Evolutionary conservation across 148 eudicot species (phyloP).

Genomic region (Suaeda aralocaspica): DNA sequence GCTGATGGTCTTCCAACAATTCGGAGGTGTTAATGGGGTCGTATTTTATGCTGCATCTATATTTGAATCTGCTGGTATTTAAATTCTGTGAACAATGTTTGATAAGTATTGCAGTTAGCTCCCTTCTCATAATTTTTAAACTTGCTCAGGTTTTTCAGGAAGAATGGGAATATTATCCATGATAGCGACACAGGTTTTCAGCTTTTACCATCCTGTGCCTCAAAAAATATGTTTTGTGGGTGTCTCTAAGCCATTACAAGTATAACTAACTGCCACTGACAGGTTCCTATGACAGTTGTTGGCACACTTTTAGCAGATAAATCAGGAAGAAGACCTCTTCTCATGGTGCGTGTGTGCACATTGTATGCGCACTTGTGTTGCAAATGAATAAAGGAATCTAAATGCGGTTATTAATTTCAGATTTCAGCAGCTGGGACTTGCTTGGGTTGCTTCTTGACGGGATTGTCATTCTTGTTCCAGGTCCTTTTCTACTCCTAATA

Average conservation of each 20-base stretch:
- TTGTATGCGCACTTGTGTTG: neutral
- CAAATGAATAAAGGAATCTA: neutral
- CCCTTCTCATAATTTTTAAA: neutral
- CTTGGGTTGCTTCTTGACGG: conserved; percentile 59
- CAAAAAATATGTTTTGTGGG: neutral
- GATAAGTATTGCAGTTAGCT: neutral
- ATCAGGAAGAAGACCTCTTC: conserved; percentile 59
- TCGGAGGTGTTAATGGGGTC: conserved; percentile 64
- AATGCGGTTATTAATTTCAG: conserved; percentile 33
- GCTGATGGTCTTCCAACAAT: conserved; percentile 65
- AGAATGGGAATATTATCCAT: conserved; percentile 48
- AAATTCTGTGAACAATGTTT: neutral
- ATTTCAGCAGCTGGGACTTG: conserved; percentile 88
- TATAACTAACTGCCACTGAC: conserved; percentile 15
- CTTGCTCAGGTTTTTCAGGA: conserved; percentile 49
- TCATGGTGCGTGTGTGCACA: conserved; percentile 41
- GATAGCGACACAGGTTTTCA: conserved; percentile 52
- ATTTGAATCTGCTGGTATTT: conserved; percentile 60
- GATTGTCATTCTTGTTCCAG: conserved; percentile 71
- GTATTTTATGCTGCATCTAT: conserved; percentile 59
- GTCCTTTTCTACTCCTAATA: conserved; percentile 26
- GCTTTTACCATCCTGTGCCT: conserved; percentile 2
- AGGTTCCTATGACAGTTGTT: conserved; percentile 53
- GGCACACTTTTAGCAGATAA: conserved; percentile 52
- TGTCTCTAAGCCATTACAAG: neutral